A percentile compares a stretch with the other conserved stretches of the same genome.
Evolutionary conservation across 352 stramenopile species (phyloP).

Genomic region (Thraustochytrium sp.): DNA sequence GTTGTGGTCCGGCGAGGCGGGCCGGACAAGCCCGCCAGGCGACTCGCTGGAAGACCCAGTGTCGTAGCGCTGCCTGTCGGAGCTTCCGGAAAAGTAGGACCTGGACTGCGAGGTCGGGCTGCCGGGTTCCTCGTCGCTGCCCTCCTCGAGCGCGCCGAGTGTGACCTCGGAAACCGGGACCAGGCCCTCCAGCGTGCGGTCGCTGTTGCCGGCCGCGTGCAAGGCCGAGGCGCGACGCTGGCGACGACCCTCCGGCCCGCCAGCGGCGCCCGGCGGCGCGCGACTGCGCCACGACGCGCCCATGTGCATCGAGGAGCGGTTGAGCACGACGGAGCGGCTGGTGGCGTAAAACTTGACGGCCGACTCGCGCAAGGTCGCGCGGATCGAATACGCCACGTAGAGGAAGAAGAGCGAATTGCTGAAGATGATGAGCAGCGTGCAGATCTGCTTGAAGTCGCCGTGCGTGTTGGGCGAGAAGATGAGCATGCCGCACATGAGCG

Average conservation of each 20-base stretch:
- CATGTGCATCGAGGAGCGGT: neutral
- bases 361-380: neutral
- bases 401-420: slow-evolving; percentile 20
- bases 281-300: neutral
- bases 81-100: too few relatives aligned
- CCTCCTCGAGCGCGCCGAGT: neutral
- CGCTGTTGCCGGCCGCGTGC: neutral
- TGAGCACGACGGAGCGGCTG: neutral
- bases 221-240: neutral
- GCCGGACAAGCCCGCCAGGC: too few relatives aligned
- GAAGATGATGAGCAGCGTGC: slow-evolving; percentile 15
- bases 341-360: neutral
- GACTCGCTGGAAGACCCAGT: too few relatives aligned
- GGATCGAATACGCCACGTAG: slow-evolving; percentile 23
- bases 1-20: too few relatives aligned
- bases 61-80: too few relatives aligned
- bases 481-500: slow-evolving; percentile 22
- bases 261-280: neutral
- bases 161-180: neutral
- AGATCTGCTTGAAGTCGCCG: slow-evolving; percentile 3
- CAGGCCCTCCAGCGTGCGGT: neutral
- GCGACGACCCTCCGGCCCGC: neutral
- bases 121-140: neutral
- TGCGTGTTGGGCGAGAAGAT: slow-evolving; percentile 25
- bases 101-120: neutral